Evolutionary conservation across 2,329 filamentous ascomycete genomes (phyloP).

Genomic region (Aspergillus puulaauensis): DNA sequence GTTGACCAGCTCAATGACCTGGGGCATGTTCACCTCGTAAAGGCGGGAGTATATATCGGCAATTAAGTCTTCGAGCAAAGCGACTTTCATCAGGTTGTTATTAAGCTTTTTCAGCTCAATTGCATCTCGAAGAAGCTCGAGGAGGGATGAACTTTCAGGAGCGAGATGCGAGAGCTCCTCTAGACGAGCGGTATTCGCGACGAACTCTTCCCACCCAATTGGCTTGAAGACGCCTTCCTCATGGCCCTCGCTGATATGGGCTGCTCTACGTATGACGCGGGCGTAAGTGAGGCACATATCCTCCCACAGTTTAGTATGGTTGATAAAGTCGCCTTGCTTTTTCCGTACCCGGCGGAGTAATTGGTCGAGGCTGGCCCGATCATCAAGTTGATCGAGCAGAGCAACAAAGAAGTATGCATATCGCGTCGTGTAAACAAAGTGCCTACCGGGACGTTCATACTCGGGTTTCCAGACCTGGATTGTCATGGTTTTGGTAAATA

Average conservation of each 20-base stretch:
- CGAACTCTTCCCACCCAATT: conserved; percentile 65
- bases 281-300: conserved; percentile 60
- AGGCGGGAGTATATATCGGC: conserved; percentile 78
- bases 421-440: conserved; percentile 87
- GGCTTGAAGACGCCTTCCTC: conserved; percentile 66
- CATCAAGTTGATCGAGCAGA: conserved; percentile 71
- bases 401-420: conserved; percentile 81
- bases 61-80: conserved; percentile 87
- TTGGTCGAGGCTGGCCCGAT: conserved; percentile 73
- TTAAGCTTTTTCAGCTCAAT: conserved; percentile 78
- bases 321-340: conserved; percentile 72
- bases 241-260: conserved; percentile 58
- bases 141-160: conserved; percentile 45
- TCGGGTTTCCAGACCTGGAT: conserved; percentile 96
- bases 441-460: conserved; percentile 76
- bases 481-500: conserved; percentile 93
- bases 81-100: conserved; percentile 79
- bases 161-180: conserved; percentile 58
- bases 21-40: conserved; percentile 40
- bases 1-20: conserved; percentile 39
- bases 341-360: conserved; percentile 77
- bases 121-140: conserved; percentile 65
- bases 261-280: conserved; percentile 58
- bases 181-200: conserved; percentile 57
- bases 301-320: conserved; percentile 63